phyloP scores from a whole-genome alignment of 2,329 filamentous ascomycete species.

The Neofusicoccum laricinum region DNA sequence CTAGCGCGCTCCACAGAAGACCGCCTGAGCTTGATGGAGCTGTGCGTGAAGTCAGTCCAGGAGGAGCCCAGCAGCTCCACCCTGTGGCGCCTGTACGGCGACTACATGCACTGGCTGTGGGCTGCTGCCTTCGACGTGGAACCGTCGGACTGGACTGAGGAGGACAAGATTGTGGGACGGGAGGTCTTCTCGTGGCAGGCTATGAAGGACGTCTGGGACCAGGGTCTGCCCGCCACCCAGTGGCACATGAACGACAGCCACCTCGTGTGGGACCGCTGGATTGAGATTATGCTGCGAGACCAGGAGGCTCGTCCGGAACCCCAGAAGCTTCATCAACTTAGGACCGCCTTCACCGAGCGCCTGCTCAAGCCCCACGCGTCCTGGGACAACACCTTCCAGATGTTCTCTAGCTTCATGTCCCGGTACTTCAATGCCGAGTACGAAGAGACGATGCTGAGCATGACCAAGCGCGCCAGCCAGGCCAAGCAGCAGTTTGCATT shows the following conservation, averaged over 20 bases:
- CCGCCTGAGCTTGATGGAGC: constrained; percentile 67
- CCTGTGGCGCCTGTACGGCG: constrained; percentile 74
- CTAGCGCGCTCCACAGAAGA: constrained; percentile 61
- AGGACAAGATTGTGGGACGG: constrained; percentile 66
- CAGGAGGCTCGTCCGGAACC: constrained; percentile 55
- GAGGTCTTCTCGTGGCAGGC: constrained; percentile 69
- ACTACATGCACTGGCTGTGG: constrained; percentile 73
- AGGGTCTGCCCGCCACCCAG: constrained; percentile 68
- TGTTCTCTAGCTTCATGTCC: constrained; percentile 72
- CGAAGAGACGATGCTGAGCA: constrained; percentile 69
- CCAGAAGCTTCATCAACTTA: constrained; percentile 62
- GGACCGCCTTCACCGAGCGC: constrained; percentile 67
- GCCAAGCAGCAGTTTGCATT: constrained; percentile 63
- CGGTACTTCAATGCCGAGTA: constrained; percentile 68
- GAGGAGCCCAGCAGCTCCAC: constrained; percentile 72
- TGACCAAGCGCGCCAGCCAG: constrained; percentile 60
- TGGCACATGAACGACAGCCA: constrained; percentile 76
- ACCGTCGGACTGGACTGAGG: constrained; percentile 53
- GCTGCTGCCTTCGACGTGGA: constrained; percentile 59
- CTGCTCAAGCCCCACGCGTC: constrained; percentile 69
- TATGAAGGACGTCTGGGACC: constrained; percentile 67
- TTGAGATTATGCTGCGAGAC: constrained; percentile 68
- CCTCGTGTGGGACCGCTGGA: constrained; percentile 74
- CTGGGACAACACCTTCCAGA: constrained; percentile 72
- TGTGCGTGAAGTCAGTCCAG: constrained; percentile 66